phyloP scores from a whole-genome alignment of 345 rosid genomes.

The Salix exigua region DNA sequence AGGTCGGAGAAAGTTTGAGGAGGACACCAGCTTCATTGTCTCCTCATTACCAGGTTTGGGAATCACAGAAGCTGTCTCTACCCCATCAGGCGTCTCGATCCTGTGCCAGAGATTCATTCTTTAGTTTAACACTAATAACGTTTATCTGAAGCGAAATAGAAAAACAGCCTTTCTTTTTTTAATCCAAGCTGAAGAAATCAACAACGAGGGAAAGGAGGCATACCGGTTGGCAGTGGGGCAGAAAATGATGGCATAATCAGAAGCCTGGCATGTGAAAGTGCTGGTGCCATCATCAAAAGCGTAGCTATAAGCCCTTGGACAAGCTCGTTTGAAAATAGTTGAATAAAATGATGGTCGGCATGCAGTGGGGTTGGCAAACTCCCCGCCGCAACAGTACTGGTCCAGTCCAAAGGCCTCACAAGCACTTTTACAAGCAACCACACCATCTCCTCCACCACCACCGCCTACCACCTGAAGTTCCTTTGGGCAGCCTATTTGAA shows the following conservation, averaged over 20 bases:
- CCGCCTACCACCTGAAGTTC: constrained; percentile 85
- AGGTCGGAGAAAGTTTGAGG: constrained; percentile 40
- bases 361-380: constrained; percentile 78
- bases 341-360: constrained; percentile 71
- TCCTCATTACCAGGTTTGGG: constrained; percentile 27
- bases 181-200: background rate
- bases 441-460: constrained; percentile 32
- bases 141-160: background rate
- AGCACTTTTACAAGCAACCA: constrained; percentile 78
- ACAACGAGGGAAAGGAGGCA: background rate
- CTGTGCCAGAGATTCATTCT: constrained; percentile 24
- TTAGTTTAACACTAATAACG: background rate
- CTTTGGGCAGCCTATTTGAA: constrained; percentile 64
- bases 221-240: constrained; percentile 57
- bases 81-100: constrained; percentile 22
- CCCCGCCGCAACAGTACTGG: constrained; percentile 88
- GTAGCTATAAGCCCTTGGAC: constrained; percentile 88
- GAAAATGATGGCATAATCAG: constrained; percentile 62
- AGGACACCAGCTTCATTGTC: constrained; percentile 40
- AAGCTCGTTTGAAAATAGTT: constrained; percentile 71
- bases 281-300: constrained; percentile 77
- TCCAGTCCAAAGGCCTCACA: constrained; percentile 82
- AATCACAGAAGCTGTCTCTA: constrained; percentile 21
- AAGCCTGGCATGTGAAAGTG: constrained; percentile 87
- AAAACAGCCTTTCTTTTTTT: background rate